These are phyloP conservation scores for Thermothelomyces thermophilus DNA, from an alignment of 2,329 filamentous ascomycete genomes.

Conservation along the genomic window DNA sequence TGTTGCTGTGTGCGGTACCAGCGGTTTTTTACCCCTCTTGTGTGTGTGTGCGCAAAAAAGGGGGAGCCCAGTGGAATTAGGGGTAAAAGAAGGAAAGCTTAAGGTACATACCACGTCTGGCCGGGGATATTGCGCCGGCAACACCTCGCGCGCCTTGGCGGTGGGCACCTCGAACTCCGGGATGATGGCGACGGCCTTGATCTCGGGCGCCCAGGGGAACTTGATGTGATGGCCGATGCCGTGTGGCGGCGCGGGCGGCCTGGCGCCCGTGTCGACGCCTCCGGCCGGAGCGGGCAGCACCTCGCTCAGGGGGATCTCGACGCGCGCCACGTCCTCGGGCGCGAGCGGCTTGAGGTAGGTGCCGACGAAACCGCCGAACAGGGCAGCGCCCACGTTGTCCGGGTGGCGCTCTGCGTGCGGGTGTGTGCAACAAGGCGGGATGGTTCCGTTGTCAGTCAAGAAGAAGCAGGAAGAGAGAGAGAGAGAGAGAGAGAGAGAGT, in stretches of 20 bases:
- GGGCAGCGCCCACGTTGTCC: conserved; percentile 88
- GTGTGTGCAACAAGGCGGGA: neutral
- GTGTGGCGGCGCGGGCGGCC: conserved; percentile 78
- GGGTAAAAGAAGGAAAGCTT: neutral
- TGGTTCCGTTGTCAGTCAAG: conserved; percentile 16
- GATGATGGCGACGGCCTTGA: conserved; percentile 95
- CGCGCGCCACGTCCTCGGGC: conserved; percentile 80
- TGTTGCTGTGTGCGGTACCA: too few relatives aligned
- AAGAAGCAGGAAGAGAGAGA: too few relatives aligned
- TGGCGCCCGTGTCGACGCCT: conserved; percentile 80
- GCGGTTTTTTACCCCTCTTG: too few relatives aligned
- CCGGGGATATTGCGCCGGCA: conserved; percentile 73
- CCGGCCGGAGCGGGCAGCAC: conserved; percentile 86
- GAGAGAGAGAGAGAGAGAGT: too few relatives aligned
- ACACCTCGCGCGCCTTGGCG: conserved; percentile 76
- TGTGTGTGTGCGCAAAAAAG: too few relatives aligned
- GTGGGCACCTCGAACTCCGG: conserved; percentile 96
- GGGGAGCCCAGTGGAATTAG: too few relatives aligned
- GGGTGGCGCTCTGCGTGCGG: conserved; percentile 64
- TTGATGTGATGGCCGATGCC: conserved; percentile 96
- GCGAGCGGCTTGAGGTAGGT: conserved; percentile 91
- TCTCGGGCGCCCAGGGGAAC: conserved; percentile 87
- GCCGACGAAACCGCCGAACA: conserved; percentile 94
- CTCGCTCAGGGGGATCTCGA: conserved; percentile 90
- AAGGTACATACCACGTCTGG: conserved; percentile 64